These are phyloP conservation scores for Phytophthora europaea DNA, from an alignment of 352 stramenopile species.

Conservation along the genomic window DNA sequence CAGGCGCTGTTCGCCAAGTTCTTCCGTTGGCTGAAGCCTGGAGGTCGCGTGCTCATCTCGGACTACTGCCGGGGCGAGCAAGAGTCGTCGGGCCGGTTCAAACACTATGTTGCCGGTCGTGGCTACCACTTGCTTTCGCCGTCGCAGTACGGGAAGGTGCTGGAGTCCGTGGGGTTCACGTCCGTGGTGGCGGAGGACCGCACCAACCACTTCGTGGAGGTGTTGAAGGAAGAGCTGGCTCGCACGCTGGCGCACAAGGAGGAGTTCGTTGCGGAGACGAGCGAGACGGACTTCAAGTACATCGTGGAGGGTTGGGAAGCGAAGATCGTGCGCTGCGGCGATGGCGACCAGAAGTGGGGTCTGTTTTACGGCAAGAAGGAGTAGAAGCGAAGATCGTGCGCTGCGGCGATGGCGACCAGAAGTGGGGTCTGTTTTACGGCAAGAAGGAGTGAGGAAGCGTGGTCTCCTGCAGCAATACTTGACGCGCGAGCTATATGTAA, in stretches of 20 bases:
- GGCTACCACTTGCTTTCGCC: conserved; percentile 75
- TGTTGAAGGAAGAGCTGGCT: conserved; percentile 72
- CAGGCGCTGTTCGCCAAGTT: conserved; percentile 69
- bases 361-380: conserved; percentile 75
- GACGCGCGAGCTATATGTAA: no score
- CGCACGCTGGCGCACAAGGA: conserved; percentile 69
- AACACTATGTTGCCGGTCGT: conserved; percentile 66
- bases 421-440: conserved; percentile 81
- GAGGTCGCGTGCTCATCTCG: conserved; percentile 70
- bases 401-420: conserved; percentile 75
- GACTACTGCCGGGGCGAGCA: conserved; percentile 81
- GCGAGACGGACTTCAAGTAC: conserved; percentile 69
- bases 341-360: conserved; percentile 85
- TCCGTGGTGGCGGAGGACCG: conserved; percentile 70
- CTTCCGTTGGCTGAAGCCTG: conserved; percentile 73
- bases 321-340: conserved; percentile 72
- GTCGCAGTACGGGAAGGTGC: conserved; percentile 63
- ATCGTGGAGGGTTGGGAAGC: conserved; percentile 78
- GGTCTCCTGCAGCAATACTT: no score
- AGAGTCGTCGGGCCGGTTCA: conserved; percentile 57
- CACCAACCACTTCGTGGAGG: conserved; percentile 70
- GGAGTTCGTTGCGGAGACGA: conserved; percentile 76
- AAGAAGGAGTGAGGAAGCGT: conserved; percentile 46
- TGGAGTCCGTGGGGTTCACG: conserved; percentile 63
- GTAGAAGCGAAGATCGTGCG: conserved; percentile 32